Base-by-base conservation (phyloP, 768 basidiomycete genomes). In the Pleurotus eryngii region DNA sequence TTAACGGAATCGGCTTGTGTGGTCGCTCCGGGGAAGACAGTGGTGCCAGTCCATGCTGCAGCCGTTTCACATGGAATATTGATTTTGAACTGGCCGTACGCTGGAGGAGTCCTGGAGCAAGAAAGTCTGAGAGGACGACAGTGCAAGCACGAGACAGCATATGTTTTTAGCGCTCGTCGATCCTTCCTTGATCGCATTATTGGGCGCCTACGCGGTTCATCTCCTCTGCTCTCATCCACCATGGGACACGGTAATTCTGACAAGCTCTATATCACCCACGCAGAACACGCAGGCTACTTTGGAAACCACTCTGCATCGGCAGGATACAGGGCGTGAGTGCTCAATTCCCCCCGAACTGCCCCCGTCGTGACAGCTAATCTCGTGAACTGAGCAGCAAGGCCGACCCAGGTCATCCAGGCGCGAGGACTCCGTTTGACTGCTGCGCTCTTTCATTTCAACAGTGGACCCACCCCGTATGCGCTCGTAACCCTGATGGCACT, bases 381-480 rank as follows among this genome's bases (percentile, higher is more conserved):
- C 45, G 63, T 58, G 27, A 9, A 35, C 46, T 15, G 59, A 53
- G 24, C 63, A 90, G 88, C 49, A 91, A 90, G 67, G 76, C 76
- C 24, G 83, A 90, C 68, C 86, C 81, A 38, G 81, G 83, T 0
- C 84, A 85, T 67, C 82, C 85, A 38, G 83, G 78, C 60, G 76
- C 81, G 39, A 75, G 77, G 45, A 91, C 89, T 0, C 91, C 92
- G 26, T 94, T 92, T 65, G 95, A 97, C 73, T 96, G 89, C 61
- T 98, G 95, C 62, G 86, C 93, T 0, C 81, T 97, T 35, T 92
- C 93, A 7, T 90, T 94, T 61, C 93, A 95, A 65, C 91, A 89
- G 4, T 97, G 96, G 67, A 77, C 77, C 24, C 87, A 94, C 64
- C 95, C 95, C 1, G 95, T 97, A 11, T 91, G 89, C 65, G 88